Evolutionary conservation across 768 basidiomycete genomes (phyloP).

Genomic region (Boletus huronensis): DNA sequence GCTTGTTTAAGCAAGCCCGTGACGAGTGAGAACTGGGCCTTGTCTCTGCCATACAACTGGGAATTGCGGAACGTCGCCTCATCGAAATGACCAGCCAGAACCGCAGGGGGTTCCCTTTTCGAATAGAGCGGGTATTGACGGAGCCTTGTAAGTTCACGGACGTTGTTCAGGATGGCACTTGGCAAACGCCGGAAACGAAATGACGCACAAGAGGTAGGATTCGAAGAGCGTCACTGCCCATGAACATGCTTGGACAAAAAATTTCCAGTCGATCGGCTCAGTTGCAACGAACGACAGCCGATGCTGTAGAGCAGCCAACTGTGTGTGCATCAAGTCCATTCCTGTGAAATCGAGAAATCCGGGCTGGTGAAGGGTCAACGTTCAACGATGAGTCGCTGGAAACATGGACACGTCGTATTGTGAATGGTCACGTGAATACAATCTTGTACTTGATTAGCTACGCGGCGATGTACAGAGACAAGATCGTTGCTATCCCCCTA

Average conservation of each 20-base stretch:
- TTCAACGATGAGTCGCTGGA: not conserved
- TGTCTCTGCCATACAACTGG: conserved; percentile 88
- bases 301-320: conserved; percentile 54
- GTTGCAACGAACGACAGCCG: conserved; percentile 68
- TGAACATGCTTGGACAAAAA: conserved; percentile 73
- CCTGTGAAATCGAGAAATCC: not conserved
- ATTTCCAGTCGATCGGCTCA: conserved; percentile 76
- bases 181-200: not conserved
- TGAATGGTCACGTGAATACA: conserved; percentile 10
- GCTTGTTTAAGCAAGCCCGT: conserved; percentile 72
- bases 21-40: conserved; percentile 76
- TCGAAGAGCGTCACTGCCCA: conserved; percentile 84
- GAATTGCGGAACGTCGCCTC: conserved; percentile 79
- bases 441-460: not conserved
- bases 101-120: conserved; percentile 66
- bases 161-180: not conserved
- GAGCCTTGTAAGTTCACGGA: conserved; percentile 32
- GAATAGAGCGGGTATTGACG: conserved; percentile 87
- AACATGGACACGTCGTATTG: conserved; percentile 9
- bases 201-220: conserved; percentile 76
- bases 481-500: not conserved
- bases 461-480: not conserved
- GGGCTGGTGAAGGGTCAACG: not conserved
- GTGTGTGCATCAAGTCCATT: conserved; percentile 63
- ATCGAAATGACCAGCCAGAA: conserved; percentile 66